Percentiles rank a stretch among this genome's conserved stretches.
Evolutionary conservation across 2,329 filamentous ascomycete genomes (phyloP).

Genomic region (Colletotrichum plurivorum): DNA sequence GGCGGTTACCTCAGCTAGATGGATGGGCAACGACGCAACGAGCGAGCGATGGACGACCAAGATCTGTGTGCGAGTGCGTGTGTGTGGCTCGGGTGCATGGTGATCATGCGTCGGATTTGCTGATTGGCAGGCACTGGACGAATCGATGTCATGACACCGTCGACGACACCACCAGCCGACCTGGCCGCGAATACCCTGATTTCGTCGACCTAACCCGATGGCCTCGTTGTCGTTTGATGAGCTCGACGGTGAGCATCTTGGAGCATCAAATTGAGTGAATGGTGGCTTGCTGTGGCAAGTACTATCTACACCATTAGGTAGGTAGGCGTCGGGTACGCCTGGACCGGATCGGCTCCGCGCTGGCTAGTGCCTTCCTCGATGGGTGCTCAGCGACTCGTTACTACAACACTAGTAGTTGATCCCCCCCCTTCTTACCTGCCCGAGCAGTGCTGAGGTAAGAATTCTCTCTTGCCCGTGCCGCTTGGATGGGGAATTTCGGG

Average conservation of each 20-base stretch:
- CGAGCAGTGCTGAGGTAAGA: too few relatives aligned
- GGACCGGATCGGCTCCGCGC: slow-evolving; percentile 22
- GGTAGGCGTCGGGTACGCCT: slow-evolving; percentile 14
- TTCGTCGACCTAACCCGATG: not conserved
- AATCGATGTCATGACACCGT: slow-evolving; percentile 1
- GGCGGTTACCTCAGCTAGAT: slow-evolving; percentile 11
- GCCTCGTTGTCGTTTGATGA: not conserved
- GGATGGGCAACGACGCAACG: slow-evolving; percentile 5
- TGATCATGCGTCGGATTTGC: slow-evolving; percentile 17
- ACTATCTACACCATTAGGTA: not conserved
- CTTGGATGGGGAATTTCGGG: slow-evolving; percentile 27
- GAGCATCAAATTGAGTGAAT: not conserved
- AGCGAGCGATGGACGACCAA: slow-evolving; percentile 16
- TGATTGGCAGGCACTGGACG: slow-evolving; percentile 28
- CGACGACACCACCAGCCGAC: not conserved
- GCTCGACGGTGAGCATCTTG: slow-evolving; percentile 1
- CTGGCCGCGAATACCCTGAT: slow-evolving; percentile 4
- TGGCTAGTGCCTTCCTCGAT: slow-evolving; percentile 7
- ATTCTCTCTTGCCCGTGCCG: not conserved
- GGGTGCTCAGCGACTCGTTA: too few relatives aligned
- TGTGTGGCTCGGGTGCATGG: slow-evolving; percentile 27
- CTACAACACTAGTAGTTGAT: too few relatives aligned
- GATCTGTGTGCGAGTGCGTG: slow-evolving; percentile 18
- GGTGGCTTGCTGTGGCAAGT: slow-evolving; percentile 11
- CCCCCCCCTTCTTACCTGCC: too few relatives aligned